Evolutionary conservation across 2,329 filamentous ascomycete genomes (phyloP), one percentile per base, ranked within the genome.

Genomic region (Chaetomiaceae sp.): DNA sequence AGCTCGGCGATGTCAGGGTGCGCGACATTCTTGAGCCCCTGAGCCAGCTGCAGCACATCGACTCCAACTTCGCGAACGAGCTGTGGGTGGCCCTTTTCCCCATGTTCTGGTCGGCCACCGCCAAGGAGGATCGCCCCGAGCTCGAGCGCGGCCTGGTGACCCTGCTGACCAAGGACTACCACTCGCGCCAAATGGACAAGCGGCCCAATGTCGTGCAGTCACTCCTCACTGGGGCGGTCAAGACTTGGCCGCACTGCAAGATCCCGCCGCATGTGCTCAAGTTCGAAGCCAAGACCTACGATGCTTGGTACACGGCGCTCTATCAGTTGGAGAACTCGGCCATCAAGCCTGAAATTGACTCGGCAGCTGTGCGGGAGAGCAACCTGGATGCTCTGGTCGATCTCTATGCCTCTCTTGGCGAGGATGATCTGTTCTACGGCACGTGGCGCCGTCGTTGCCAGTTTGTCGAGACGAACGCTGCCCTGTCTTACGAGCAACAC

Each of bases 381-480:
- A 97, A 95, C 61, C 80, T 97, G 5, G 94, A 99, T 71, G 94
- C 94, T 0, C 75, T 99, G n/a, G 84, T 96, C 8, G 92, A 97
- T 65, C 78, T 97, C 3, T 99, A 99, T 66, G 84, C 91, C 6
- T 84, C 85, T 1, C 75, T 99, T 14, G 89, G 95, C 65, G 95
- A 99, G 68, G 91, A 97, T 47, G 94, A 99, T 67, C 77, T 99
- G 44, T 99, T 97, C 69, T 97, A 99, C 60, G 94, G 94, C 8
- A 95, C 91, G 0, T 99, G 94, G 94, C 85, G 94, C 55, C 84
- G 94, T 53, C 85, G 94, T 42, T 96, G 91, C 68, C 90, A 96
- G 61, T 99, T 96, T 66, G 88, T 99, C 6, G 95, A 99, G 75
- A 97, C 91, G 8, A 99, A 99, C 66, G 90, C 94, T 14, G 94